Evolutionary conservation across 1,139 yeast species (phyloP).

Genomic region (Pneumocystis jirovecii): DNA sequence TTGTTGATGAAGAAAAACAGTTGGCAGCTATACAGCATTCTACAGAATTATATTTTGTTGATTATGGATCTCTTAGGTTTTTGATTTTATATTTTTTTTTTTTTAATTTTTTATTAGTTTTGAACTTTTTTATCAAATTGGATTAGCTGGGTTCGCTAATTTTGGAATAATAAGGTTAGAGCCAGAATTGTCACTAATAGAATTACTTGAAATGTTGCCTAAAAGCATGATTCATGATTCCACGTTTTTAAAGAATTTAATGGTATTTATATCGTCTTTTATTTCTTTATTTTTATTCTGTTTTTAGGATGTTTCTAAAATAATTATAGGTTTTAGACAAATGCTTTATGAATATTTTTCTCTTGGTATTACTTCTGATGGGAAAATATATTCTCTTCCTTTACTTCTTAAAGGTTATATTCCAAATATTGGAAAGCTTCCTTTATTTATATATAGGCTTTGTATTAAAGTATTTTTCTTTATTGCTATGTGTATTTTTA

Average conservation of each 20-base stretch:
- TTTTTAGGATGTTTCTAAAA: slow-evolving; percentile 17
- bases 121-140: slow-evolving; percentile 70
- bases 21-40: slow-evolving; percentile 73
- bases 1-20: slow-evolving; percentile 57
- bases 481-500: not conserved
- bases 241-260: slow-evolving; percentile 8
- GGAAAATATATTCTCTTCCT: slow-evolving; percentile 42
- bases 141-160: slow-evolving; percentile 63
- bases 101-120: slow-evolving; percentile 20
- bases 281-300: not conserved
- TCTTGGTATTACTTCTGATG: slow-evolving; percentile 30
- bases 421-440: slow-evolving; percentile 52
- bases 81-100: not conserved
- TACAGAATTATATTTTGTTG: slow-evolving; percentile 60
- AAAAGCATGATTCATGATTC: slow-evolving; percentile 15
- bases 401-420: slow-evolving; percentile 45
- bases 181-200: slow-evolving; percentile 25
- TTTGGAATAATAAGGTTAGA: slow-evolving; percentile 46
- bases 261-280: not conserved
- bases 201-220: slow-evolving; percentile 22
- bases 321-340: slow-evolving; percentile 39
- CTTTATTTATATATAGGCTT: slow-evolving; percentile 49
- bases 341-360: slow-evolving; percentile 75
- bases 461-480: slow-evolving; percentile 26
- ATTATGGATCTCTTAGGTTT: slow-evolving; percentile 48